Conservation (phyloP, 768 basidiomycete genomes). For the Lactifluus echinatus region DNA sequence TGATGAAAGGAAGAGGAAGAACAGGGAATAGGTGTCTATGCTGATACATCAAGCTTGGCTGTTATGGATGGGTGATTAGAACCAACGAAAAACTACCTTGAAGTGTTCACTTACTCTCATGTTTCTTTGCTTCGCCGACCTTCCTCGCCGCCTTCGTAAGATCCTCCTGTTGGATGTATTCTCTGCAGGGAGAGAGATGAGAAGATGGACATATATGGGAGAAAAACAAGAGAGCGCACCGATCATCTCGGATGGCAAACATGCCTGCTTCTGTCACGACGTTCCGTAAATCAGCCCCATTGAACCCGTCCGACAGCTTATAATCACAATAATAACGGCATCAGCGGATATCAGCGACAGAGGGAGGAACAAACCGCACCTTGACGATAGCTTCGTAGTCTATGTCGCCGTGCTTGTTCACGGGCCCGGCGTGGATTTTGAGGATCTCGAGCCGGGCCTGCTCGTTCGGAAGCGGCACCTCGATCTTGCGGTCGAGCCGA, state of each 20-base stretch:
- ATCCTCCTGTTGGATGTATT: slow-evolving; percentile 91
- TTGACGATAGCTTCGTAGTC: slow-evolving; percentile 99
- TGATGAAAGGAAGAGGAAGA: not conserved
- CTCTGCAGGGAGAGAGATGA: slow-evolving; percentile 35
- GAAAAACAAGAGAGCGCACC: slow-evolving; percentile 36
- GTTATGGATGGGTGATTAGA: not conserved
- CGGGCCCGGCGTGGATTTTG: slow-evolving; percentile 91
- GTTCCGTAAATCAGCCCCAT: slow-evolving; percentile 94
- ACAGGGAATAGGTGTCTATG: not conserved
- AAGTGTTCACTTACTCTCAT: slow-evolving; percentile 65
- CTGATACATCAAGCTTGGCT: slow-evolving; percentile 18
- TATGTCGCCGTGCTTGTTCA: slow-evolving; percentile 92
- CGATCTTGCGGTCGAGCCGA: slow-evolving; percentile 93
- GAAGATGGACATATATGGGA: not conserved
- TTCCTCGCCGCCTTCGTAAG: slow-evolving; percentile 94
- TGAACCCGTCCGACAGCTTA: slow-evolving; percentile 84
- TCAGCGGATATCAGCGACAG: not conserved
- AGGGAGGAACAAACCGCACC: slow-evolving; percentile 31
- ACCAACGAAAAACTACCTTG: not conserved
- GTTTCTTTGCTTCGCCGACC: slow-evolving; percentile 94
- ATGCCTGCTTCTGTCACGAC: slow-evolving; percentile 94
- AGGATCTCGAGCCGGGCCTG: slow-evolving; percentile 93
- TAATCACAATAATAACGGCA: not conserved
- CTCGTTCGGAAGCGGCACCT: slow-evolving; percentile 95
- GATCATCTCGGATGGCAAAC: slow-evolving; percentile 96